Conservation (phyloP, 2,329 filamentous ascomycete genomes). For the Penicillium corylophilum region DNA sequence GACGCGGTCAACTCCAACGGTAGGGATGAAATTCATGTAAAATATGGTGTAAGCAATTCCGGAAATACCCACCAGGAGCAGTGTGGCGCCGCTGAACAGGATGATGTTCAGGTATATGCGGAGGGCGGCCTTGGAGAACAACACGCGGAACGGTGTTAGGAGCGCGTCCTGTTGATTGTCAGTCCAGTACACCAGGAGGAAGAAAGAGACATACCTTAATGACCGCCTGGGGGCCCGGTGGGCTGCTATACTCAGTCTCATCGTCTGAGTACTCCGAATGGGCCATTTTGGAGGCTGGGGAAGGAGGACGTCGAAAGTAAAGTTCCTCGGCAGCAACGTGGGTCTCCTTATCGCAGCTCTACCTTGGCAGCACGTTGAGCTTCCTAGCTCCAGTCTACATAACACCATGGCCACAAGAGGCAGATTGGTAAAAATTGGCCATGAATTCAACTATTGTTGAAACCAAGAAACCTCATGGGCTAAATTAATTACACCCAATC, state of each 20-base stretch:
- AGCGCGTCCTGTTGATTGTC: conserved; percentile 49
- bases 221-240: conserved; percentile 8
- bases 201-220: conserved; percentile 12
- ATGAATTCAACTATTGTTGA: too few species aligned
- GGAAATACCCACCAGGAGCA: conserved; percentile 58
- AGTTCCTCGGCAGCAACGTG: conserved; percentile 1
- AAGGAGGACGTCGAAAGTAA: conserved; percentile 1
- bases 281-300: conserved; percentile 14
- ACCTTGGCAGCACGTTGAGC: background rate
- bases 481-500: too few species aligned
- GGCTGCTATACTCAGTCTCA: conserved; percentile 20
- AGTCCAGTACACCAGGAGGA: conserved; percentile 11
- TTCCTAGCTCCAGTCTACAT: background rate
- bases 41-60: conserved; percentile 64
- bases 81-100: conserved; percentile 54
- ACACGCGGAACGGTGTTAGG: conserved; percentile 54
- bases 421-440: too few species aligned
- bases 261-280: conserved; percentile 24
- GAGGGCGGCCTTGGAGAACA: conserved; percentile 61
- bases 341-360: conserved; percentile 2
- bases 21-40: conserved; percentile 68
- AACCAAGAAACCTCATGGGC: background rate
- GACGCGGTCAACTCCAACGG: conserved; percentile 60
- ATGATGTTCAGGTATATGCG: conserved; percentile 63
- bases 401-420: too few species aligned